phyloP scores from a whole-genome alignment of 176 grass and related monocot genomes.

The Phoenix roebelenii region DNA sequence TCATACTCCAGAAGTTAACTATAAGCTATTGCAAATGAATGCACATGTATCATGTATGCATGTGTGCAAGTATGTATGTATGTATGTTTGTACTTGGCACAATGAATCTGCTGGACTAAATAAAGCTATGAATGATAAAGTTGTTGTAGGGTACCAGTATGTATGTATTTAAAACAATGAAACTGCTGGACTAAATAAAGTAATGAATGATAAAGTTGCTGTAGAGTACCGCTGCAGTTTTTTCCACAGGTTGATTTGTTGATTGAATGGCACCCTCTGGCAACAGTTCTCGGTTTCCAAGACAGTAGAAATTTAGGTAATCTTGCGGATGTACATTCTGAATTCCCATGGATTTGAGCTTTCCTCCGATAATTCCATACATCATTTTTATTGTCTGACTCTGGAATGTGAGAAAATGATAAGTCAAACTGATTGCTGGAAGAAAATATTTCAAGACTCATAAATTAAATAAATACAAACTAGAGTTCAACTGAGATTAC shows the following conservation, averaged over 20 bases:
- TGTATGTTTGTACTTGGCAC: too few species aligned
- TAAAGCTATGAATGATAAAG: too few species aligned
- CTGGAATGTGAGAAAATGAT: slow-evolving; percentile 14
- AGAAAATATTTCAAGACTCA: not conserved
- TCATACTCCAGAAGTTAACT: too few species aligned
- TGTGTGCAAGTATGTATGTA: too few species aligned
- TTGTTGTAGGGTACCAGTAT: not conserved
- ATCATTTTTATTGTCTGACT: slow-evolving; percentile 67
- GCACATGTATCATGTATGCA: too few species aligned
- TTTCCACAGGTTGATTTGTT: not conserved
- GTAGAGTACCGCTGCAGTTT: not conserved
- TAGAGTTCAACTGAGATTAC: too few species aligned
- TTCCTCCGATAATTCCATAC: slow-evolving; percentile 41
- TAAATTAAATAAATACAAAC: too few species aligned
- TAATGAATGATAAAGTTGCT: not conserved
- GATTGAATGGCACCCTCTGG: too few species aligned
- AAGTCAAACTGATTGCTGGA: not conserved
- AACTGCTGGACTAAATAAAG: too few species aligned
- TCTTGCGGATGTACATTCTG: slow-evolving; percentile 30
- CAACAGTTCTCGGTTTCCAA: slow-evolving; percentile 50
- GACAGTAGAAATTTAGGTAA: slow-evolving; percentile 92
- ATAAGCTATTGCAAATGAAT: too few species aligned
- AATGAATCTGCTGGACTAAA: too few species aligned
- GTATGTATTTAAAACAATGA: too few species aligned
- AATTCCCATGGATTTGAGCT: not conserved